Percentiles rank a stretch among this genome's conserved stretches.
phyloP scores from a whole-genome alignment of 306 rosid species.

The Senna siamea region DNA sequence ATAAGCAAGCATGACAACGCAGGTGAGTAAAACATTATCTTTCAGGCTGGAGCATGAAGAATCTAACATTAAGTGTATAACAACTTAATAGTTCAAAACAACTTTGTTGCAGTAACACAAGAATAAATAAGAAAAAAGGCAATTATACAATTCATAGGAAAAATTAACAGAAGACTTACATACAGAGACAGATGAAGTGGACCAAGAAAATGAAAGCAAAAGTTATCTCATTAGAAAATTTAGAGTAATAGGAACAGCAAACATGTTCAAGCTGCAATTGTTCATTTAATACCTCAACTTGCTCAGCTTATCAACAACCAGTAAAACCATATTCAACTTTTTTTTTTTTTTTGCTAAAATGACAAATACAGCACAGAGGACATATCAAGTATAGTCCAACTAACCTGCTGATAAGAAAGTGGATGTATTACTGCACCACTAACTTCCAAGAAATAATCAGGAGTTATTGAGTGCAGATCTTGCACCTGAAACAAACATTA shows the following conservation, averaged over 20 bases:
- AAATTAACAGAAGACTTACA: slow-evolving; percentile 32
- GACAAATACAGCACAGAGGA: slow-evolving; percentile 24
- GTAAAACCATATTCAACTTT: slow-evolving; percentile 24
- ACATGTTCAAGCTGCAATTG: slow-evolving; percentile 26
- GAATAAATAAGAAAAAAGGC: slow-evolving; percentile 19
- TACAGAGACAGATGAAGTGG: slow-evolving; percentile 18
- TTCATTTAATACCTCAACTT: slow-evolving; percentile 25
- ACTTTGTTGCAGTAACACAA: slow-evolving; percentile 17
- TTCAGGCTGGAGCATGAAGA: background rate
- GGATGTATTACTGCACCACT: slow-evolving; percentile 97
- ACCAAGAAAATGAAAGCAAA: slow-evolving; percentile 20
- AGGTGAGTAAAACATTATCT: slow-evolving; percentile 19
- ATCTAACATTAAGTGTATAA: background rate
- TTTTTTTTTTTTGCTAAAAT: background rate
- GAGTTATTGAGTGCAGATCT: slow-evolving; percentile 92
- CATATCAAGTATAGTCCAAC: slow-evolving; percentile 39
- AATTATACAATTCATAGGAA: slow-evolving; percentile 29
- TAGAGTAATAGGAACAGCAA: slow-evolving; percentile 32
- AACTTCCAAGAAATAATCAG: slow-evolving; percentile 85
- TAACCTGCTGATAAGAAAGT: slow-evolving; percentile 98
- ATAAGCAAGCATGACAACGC: slow-evolving; percentile 3
- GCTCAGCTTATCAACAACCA: slow-evolving; percentile 22
- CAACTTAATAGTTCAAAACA: slow-evolving; percentile 13
- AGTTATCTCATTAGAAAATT: background rate
- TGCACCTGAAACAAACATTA: slow-evolving; percentile 70